These are phyloP conservation scores for Trypanosoma platydactyli DNA, from an alignment of 208 protist genomes.

Conservation along the genomic window DNA sequence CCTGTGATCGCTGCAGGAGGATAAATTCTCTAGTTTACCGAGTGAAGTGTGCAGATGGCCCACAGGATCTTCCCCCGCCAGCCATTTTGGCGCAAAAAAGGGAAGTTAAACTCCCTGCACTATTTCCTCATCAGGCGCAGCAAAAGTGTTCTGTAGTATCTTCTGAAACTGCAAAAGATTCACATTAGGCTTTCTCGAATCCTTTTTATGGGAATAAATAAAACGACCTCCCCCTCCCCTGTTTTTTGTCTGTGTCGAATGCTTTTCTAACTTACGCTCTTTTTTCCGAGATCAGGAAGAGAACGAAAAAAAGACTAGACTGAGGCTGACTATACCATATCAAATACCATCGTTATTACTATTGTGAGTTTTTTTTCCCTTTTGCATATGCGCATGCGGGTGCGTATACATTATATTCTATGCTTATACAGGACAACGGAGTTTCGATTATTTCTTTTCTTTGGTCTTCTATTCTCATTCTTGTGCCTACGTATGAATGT, in stretches of 20 bases:
- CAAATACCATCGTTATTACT: too few relatives aligned
- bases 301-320: constrained; percentile 5
- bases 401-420: too few relatives aligned
- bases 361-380: too few relatives aligned
- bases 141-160: not conserved
- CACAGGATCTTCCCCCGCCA: constrained; percentile 29
- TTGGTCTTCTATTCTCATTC: constrained; percentile 30
- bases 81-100: constrained; percentile 27
- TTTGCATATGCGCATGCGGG: too few relatives aligned
- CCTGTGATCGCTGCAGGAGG: constrained; percentile 41
- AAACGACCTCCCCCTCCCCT: too few relatives aligned
- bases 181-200: not conserved
- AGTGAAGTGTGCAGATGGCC: constrained; percentile 30
- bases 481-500: constrained; percentile 5
- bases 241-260: not conserved
- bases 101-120: constrained; percentile 15
- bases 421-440: too few relatives aligned
- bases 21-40: constrained; percentile 68
- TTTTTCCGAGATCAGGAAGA: not conserved
- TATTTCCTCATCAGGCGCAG: constrained; percentile 22
- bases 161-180: not conserved
- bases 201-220: too few relatives aligned
- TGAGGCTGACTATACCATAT: too few relatives aligned
- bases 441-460: constrained; percentile 7
- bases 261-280: not conserved